phyloP scores from a whole-genome alignment of 495 filamentous ascomycete genomes.

The Penicillium angulare region DNA sequence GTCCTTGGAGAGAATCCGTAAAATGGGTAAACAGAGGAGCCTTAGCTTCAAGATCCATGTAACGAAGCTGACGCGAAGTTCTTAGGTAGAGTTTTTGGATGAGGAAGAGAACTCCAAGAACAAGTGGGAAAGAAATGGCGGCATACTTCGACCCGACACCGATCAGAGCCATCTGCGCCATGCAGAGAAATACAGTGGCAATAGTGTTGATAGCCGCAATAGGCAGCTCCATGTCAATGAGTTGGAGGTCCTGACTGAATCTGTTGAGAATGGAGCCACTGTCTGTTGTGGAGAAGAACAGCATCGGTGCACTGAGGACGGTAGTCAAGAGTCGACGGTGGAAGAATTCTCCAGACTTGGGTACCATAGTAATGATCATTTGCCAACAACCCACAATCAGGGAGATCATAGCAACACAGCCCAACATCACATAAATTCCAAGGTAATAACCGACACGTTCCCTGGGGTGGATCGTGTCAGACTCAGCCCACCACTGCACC shows the following conservation, averaged over 20 bases:
- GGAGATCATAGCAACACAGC: conserved; percentile 38
- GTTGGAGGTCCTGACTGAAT: conserved; percentile 60
- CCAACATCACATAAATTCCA: conserved; percentile 56
- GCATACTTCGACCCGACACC: conserved; percentile 47
- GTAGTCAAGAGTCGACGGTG: conserved; percentile 48
- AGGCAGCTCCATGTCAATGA: conserved; percentile 58
- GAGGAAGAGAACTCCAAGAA: conserved; percentile 46
- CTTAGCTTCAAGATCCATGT: conserved; percentile 62
- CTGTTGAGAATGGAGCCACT: conserved; percentile 48
- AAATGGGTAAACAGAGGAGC: conserved; percentile 60
- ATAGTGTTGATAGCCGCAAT: conserved; percentile 49
- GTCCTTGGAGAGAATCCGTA: conserved; percentile 50
- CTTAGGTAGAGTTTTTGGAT: conserved; percentile 62
- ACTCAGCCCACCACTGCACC: conserved; percentile 54
- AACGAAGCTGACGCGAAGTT: conserved; percentile 62
- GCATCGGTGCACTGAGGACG: conserved; percentile 49
- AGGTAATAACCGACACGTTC: conserved; percentile 49
- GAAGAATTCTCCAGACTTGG: conserved; percentile 49
- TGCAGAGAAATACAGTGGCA: conserved; percentile 43
- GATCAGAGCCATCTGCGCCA: conserved; percentile 53
- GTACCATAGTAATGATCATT: conserved; percentile 54
- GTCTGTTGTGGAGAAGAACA: conserved; percentile 48
- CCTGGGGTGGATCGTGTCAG: conserved; percentile 41
- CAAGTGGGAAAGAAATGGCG: conserved; percentile 50
- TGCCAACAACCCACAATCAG: conserved; percentile 50